Evolutionary conservation across 345 rosid species (phyloP), one percentile per base, ranked within the genome.

Genomic region (Eucalyptus globulus): DNA sequence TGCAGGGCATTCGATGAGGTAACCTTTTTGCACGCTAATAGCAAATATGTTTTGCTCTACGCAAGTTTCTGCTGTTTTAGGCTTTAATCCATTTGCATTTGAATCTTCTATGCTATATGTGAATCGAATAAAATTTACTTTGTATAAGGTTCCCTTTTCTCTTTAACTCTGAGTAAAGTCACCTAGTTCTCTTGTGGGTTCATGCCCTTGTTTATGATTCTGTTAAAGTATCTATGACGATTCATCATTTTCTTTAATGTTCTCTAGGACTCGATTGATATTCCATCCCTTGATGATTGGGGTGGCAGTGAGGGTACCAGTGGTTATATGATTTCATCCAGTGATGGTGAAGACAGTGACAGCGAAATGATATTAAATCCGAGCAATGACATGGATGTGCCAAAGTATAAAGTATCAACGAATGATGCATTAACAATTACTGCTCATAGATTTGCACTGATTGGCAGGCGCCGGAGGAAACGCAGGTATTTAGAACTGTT

Each of bases 271-370:
- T 60, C 89, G 4, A 65, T 87, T 44, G 89, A 90, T 88, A 90
- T 88, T 56, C 88, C 88, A 54, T 80, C 89, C 31, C 89, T 90
- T 45, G 88, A 86, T 34, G 91, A 93, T 47, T 93, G 95, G 95
- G 93, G 90, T 58, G 95, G 90, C 88, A 86, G 88, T 87, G 94
- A 90, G 76, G 91, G 90, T 29, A 31, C 86, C 60, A 37, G 92
- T 87, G 92, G 90, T 3, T 93, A 93, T 80, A 7, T 92, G 11
- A 54, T 93, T 87, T 97, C 97, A 6, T 96, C 98, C 15, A 97
- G 99, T 86, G 99, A 96, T 62, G 96, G 96, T 56, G 99, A 97
- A 89, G 97, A 94, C 50, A 95, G 97, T 87, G 99, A 97, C 86
- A 96, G 93, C 5, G 99, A 97, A 19, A 91, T 93, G 83, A 87